Conservation (phyloP, 2,329 filamentous ascomycete genomes). For the Cercospora zeina region DNA sequence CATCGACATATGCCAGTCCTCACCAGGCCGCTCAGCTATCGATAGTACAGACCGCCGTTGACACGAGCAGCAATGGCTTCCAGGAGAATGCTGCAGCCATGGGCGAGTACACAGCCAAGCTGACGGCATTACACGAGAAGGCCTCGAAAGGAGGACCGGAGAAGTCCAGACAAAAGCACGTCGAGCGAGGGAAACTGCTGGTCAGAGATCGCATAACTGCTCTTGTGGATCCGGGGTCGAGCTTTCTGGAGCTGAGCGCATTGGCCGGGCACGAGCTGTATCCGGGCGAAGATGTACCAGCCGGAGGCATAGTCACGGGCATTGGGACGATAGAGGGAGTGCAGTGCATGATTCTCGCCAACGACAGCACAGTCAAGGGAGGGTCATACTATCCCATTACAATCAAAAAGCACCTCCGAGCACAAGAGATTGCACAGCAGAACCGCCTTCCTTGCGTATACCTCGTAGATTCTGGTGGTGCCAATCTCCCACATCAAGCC, state of each 20-base stretch:
- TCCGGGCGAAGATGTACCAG: conserved; percentile 80
- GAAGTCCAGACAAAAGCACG: conserved; percentile 83
- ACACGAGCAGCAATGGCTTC: conserved; percentile 75
- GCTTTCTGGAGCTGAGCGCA: conserved; percentile 91
- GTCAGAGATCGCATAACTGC: conserved; percentile 85
- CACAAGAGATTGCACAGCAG: conserved; percentile 85
- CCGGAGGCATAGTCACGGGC: conserved; percentile 88
- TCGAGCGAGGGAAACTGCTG: conserved; percentile 89
- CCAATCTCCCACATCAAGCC: conserved; percentile 90
- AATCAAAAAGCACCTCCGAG: conserved; percentile 93
- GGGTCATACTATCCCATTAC: conserved; percentile 97
- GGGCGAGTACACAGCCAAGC: conserved; percentile 66
- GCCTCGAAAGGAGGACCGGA: conserved; percentile 70
- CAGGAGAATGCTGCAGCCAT: conserved; percentile 78
- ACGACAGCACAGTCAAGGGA: conserved; percentile 96
- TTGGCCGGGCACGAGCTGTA: conserved; percentile 86
- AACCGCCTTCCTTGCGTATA: conserved; percentile 88
- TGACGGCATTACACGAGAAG: conserved; percentile 68
- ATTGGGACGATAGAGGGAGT: conserved; percentile 88
- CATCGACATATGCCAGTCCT: conserved; percentile 76
- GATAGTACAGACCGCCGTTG: conserved; percentile 71
- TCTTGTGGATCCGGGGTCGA: conserved; percentile 82
- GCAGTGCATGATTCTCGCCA: conserved; percentile 88
- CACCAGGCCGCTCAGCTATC: conserved; percentile 84
- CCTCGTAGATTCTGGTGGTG: conserved; percentile 91